phyloP scores from a whole-genome alignment of 768 basidiomycete genomes.

The Boletus reticulatus region DNA sequence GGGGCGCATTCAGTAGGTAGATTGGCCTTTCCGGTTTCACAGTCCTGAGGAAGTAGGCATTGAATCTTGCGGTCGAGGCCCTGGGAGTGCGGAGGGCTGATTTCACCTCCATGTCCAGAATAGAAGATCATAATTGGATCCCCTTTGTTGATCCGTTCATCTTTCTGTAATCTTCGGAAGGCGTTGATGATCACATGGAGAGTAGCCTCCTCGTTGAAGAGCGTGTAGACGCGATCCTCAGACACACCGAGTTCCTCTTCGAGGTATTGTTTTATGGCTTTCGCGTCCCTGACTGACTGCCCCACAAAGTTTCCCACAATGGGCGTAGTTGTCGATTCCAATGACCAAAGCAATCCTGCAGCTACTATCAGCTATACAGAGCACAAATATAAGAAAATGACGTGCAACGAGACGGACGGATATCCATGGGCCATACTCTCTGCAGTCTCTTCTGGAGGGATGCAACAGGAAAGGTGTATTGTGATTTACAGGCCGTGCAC shows the following conservation, averaged over 20 bases:
- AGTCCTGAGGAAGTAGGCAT: conserved; percentile 34
- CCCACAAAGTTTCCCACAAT: conserved; percentile 28
- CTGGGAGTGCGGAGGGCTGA: conserved; percentile 28
- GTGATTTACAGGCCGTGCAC: no score
- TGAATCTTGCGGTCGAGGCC: conserved; percentile 1
- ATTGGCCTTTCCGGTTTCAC: neutral
- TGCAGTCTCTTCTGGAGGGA: no score
- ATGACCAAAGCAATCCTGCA: conserved; percentile 39
- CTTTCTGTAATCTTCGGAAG: conserved; percentile 20
- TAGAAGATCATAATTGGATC: conserved; percentile 44
- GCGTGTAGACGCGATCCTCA: conserved; percentile 31
- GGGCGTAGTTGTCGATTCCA: conserved; percentile 41
- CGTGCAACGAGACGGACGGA: neutral
- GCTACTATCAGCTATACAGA: no score
- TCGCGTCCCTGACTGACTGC: conserved; percentile 34
- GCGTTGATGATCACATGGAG: conserved; percentile 33
- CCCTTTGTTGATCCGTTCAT: conserved; percentile 27
- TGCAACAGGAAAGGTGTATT: no score
- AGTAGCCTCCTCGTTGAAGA: conserved; percentile 38
- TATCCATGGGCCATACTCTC: neutral
- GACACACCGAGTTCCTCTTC: conserved; percentile 30
- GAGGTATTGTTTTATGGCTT: conserved; percentile 36
- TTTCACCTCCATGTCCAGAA: conserved; percentile 43
- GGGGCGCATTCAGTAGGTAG: conserved; percentile 7
- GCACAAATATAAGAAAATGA: neutral